Evolutionary conservation across 2,329 filamentous ascomycete genomes (phyloP).

Genomic region (Alternaria atra): DNA sequence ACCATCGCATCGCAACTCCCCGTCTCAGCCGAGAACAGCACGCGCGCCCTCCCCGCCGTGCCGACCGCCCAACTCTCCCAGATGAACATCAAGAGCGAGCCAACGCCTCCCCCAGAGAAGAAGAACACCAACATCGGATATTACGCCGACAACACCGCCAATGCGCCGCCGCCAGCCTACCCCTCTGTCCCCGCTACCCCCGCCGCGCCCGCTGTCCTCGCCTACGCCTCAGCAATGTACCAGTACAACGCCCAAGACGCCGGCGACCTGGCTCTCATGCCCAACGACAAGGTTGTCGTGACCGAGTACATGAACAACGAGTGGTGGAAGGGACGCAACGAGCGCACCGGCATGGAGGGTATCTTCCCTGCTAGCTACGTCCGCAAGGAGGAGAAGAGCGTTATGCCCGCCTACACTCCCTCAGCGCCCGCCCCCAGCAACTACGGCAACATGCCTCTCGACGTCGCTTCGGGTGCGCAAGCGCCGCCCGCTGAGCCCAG

Average conservation of each 20-base stretch:
- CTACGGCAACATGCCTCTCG: conserved; percentile 77
- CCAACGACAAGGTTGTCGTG: conserved; percentile 81
- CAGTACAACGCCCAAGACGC: conserved; percentile 80
- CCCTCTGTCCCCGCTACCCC: conserved; percentile 59
- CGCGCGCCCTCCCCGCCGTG: conserved; percentile 35
- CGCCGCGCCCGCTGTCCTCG: conserved; percentile 66
- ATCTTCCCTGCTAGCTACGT: conserved; percentile 97
- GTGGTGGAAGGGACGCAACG: conserved; percentile 93
- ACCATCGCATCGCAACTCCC: conserved; percentile 79
- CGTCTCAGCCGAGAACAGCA: conserved; percentile 73
- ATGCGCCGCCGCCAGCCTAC: conserved; percentile 57
- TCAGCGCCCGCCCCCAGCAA: conserved; percentile 62
- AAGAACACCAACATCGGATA: conserved; percentile 54
- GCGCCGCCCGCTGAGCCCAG: conserved; percentile 57
- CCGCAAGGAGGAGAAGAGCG: conserved; percentile 69
- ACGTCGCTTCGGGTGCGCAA: conserved; percentile 69
- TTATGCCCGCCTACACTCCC: conserved; percentile 51
- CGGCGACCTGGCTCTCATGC: conserved; percentile 82
- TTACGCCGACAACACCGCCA: conserved; percentile 51
- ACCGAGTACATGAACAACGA: conserved; percentile 95
- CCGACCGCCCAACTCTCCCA: conserved; percentile 47
- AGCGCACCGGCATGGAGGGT: conserved; percentile 82
- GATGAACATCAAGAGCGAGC: conserved; percentile 43
- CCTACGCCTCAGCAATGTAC: conserved; percentile 82
- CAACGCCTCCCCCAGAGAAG: conserved; percentile 44